Base-by-base conservation (phyloP, 305 asterid genomes). In the Striga hermonthica region DNA sequence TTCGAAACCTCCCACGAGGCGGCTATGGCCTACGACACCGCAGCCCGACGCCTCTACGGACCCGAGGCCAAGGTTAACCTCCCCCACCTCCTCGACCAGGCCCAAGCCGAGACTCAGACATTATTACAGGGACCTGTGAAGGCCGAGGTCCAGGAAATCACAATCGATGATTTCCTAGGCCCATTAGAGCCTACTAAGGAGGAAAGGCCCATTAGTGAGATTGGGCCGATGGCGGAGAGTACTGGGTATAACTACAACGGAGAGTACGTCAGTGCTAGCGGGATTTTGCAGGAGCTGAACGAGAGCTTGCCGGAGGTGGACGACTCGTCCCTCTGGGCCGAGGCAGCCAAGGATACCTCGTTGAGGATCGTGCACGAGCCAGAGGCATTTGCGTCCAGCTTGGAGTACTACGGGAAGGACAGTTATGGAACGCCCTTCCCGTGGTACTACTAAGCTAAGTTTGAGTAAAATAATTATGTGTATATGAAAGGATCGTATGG, bases 1-100 rank as follows among this genome's bases (percentile, higher is more conserved):
- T 89, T 73, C 66, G 89, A 82, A 65, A 87, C 83, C 3, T 76
- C 98, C 10, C 63, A 71, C 12, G 95, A 84, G 5, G 96, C 96
- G 0, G 98, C 98, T 2, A 43, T 83, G 0, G 97, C 93, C 0
- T 88, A 91, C 44, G 97, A 91, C 57, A 75, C 86, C 0, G 93
- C 96, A 0, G 95, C 98, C 7, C 74, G 83, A 0, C 81, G 73
- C 58, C 88, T 91, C 22, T 85, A 72, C 68, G 90, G 96, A 0
- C 67, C 82, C 0, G 76, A 81, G 6, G 92, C 91, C 1, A 81
- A 82, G 39, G 75, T 91, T 64, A 91, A 88, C 16, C 53, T 91
- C 7, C 97, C 97, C 3, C 81, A 87, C 61, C 62, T 83, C 28
- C 64, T 41, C 55, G 65, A 65, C n/a, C 49, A 64, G 5, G 36